These are phyloP conservation scores for Monotropa hypopitys DNA, from an alignment of 179 eudicot species.

Conservation along the genomic window DNA sequence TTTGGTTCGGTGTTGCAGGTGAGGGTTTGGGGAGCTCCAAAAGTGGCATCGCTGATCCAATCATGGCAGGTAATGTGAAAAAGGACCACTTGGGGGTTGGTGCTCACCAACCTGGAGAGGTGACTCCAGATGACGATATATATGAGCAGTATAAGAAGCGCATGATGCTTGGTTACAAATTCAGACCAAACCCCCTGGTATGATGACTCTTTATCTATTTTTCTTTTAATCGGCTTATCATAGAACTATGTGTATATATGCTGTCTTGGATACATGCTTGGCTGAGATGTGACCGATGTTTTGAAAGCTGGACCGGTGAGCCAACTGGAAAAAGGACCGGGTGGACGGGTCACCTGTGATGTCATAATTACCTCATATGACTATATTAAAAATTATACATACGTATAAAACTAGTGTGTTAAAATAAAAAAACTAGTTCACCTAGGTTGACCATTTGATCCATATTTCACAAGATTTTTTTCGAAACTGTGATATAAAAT, in stretches of 20 bases:
- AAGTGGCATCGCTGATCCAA: conserved; percentile 90
- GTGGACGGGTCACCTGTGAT: too few relatives aligned
- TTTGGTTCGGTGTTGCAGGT: conserved; percentile 28
- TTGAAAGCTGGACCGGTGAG: too few relatives aligned
- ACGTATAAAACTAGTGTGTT: too few relatives aligned
- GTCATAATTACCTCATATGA: too few relatives aligned
- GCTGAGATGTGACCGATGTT: too few relatives aligned
- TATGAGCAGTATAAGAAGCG: conserved; percentile 98
- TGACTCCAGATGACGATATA: conserved; percentile 87
- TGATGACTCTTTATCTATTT: background rate
- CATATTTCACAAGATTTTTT: too few relatives aligned
- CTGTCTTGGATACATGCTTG: background rate
- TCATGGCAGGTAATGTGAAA: conserved; percentile 76
- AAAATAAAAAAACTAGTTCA: too few relatives aligned
- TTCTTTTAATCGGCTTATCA: background rate
- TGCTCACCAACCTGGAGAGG: conserved; percentile 85
- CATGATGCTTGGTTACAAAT: conserved; percentile 91
- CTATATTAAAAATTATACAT: too few relatives aligned
- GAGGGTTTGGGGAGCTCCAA: conserved; percentile 94
- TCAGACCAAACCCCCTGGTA: conserved; percentile 97
- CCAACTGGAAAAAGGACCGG: too few relatives aligned
- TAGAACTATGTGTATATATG: background rate
- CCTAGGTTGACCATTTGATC: too few relatives aligned
- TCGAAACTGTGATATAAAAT: too few relatives aligned
- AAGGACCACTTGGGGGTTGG: conserved; percentile 85